Conservation (phyloP, 495 filamentous ascomycete species). For the Penicillium desertorum region DNA sequence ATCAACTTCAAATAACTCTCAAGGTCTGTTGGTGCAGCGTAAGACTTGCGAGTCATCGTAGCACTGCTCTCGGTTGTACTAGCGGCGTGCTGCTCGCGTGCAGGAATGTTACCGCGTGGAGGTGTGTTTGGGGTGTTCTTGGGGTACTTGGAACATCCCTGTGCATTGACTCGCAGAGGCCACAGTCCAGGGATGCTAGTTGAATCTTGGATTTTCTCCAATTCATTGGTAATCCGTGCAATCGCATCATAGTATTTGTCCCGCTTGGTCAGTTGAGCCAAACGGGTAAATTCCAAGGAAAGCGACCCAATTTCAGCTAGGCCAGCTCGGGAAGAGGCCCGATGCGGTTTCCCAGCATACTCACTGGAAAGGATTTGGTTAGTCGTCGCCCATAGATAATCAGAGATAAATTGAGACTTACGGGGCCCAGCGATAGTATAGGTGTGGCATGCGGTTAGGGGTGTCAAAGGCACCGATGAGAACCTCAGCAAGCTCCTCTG, state of each 20-base stretch:
- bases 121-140: slow-evolving; percentile 22
- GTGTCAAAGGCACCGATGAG: slow-evolving; percentile 94
- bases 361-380: slow-evolving; percentile 34
- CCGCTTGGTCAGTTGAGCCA: slow-evolving; percentile 86
- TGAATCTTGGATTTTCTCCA: slow-evolving; percentile 73
- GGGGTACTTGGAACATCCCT: slow-evolving; percentile 56
- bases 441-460: slow-evolving; percentile 89
- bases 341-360: slow-evolving; percentile 62
- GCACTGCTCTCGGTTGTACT: slow-evolving; percentile 2
- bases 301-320: slow-evolving; percentile 88
- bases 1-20: slow-evolving; percentile 29
- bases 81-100: slow-evolving; percentile 1
- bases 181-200: slow-evolving; percentile 83
- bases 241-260: slow-evolving; percentile 93
- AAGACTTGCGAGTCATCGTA: slow-evolving; percentile 17
- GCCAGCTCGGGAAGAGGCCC: slow-evolving; percentile 60
- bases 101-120: slow-evolving; percentile 8
- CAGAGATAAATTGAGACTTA: slow-evolving; percentile 33
- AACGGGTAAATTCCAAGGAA: slow-evolving; percentile 90
- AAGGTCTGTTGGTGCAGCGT: slow-evolving; percentile 27
- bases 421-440: slow-evolving; percentile 85
- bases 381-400: background rate
- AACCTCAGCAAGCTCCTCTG: slow-evolving; percentile 82
- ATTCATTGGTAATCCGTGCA: slow-evolving; percentile 83
- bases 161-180: slow-evolving; percentile 77